Conservation (phyloP, 805 yeast species). For the Yamadazyma nakazawae region DNA sequence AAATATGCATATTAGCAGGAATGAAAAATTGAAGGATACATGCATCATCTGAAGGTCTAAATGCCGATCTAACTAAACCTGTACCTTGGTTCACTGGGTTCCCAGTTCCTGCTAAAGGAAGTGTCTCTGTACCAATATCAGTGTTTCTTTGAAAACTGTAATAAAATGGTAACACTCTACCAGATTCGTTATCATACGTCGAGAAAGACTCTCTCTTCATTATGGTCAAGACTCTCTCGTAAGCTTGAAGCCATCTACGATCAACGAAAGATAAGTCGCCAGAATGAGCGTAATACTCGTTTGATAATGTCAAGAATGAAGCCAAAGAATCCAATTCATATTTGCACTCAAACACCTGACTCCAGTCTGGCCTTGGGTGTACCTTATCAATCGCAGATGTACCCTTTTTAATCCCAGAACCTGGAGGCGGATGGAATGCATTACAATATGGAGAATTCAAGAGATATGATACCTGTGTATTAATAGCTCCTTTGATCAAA, state of each 20-base stretch:
- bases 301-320: conserved; percentile 70
- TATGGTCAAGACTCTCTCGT: conserved; percentile 47
- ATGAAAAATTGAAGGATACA: conserved; percentile 75
- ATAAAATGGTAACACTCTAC: conserved; percentile 44
- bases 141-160: conserved; percentile 76
- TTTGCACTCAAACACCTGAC: conserved; percentile 79
- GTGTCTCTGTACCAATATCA: conserved; percentile 74
- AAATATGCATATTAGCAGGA: conserved; percentile 80
- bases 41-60: conserved; percentile 88
- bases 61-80: conserved; percentile 76
- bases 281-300: conserved; percentile 62
- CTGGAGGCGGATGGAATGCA: conserved; percentile 83
- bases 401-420: conserved; percentile 46
- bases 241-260: conserved; percentile 57
- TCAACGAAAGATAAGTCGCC: conserved; percentile 47
- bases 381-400: conserved; percentile 61
- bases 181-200: conserved; percentile 51
- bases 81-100: conserved; percentile 74
- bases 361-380: conserved; percentile 67
- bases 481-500: conserved; percentile 73
- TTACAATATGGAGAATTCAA: conserved; percentile 75
- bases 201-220: conserved; percentile 59
- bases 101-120: conserved; percentile 75
- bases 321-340: conserved; percentile 87
- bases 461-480: conserved; percentile 69